Evolutionary conservation across 352 stramenopile genomes (phyloP), one percentile per base, ranked within the genome.

Genomic region (Globisporangium nodosum): DNA sequence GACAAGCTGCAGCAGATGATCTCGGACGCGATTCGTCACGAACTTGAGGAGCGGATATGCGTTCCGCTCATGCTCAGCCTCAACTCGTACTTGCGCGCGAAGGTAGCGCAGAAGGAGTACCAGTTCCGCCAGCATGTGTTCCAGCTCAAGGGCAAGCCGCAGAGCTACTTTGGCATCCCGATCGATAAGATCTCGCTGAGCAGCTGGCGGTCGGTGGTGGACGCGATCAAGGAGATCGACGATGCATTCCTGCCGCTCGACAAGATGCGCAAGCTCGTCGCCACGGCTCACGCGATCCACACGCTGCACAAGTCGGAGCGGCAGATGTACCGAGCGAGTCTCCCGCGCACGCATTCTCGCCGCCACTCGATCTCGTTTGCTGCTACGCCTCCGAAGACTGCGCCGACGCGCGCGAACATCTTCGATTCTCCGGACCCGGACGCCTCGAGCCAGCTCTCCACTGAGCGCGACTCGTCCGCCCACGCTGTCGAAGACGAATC

Each of bases 241-340:
- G 73, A 82, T 46, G 82, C 82, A 43, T 90, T 90, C 42, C 58
- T 94, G 37, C 85, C 85, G 15, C 66, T 87, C 7, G 85, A 94
- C 65, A 94, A 92, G 57, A 87, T 92, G 81, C 79, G 80, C 5
- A 92, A 91, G 53, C 66, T 94, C 40, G 81, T 92, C 5, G 67
- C 72, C 15, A 77, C 79, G 8, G 82, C 82, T 9, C 78, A 91
- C 53, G 69, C 79, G 43, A 90, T 94, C 60, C 83, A 94, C 64
- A 59, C 70, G 35, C 55, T 90, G 24, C 87, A 92, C 65, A 83
- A 81, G 53, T 31, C 66, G 1, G 85, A 94, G 54, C 77, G 74
- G 3, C 68, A 68, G 13, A 78, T 88, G 49, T 81, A 75, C 50
- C 55, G 69, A 20, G 59, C 53, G 11, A 72, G 70, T 43, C 54